Evolutionary conservation across 805 yeast species (phyloP), one percentile per base, ranked within the genome.

Genomic region (Yueomyces sp.): DNA sequence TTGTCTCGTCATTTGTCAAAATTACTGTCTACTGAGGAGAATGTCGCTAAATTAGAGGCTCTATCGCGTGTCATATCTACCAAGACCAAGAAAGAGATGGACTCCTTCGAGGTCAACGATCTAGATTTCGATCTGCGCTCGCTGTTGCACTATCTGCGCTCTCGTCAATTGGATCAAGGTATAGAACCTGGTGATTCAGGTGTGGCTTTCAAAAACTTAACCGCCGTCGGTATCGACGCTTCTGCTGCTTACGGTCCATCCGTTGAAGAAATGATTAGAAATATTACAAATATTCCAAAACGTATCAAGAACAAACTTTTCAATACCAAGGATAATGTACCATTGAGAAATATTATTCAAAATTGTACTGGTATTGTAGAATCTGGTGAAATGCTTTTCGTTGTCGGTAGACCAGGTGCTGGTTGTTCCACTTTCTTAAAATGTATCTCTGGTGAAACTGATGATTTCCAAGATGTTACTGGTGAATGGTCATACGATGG

Each of bases 341-440:
- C 65, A 38, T 54, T 60, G 33, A 58, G 65, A 52, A 58, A 64
- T 36, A 66, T 70, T 44, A 65, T 70, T 43, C 65, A 63, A 50
- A 61, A 67, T 41, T 59, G 66, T 49, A 57, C 65, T 36, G 74
- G 72, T 59, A 63, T 68, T 37, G 63, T 64, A 28, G 67, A 63
- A 47, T 62, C 72, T 19, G 80, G 79, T 49, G 74, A 72, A 51
- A 69, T 74, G 75, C 61, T 72, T 42, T 64, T 74, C 44, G 76
- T 72, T 27, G 57, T 72, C 42, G 77, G 76, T 51, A 68, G 72
- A 57, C 81, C 83, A 2, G 81, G 81, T 54, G 75, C 81, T 34
- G 82, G 83, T 48, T 76, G 81, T 53, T 75, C 82, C 3, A 71
- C 81, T 4, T 57, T 76, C 36, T 57, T 77, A 51, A 70, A 70